Base-by-base conservation (phyloP, 179 eudicot species). In the Camellia oleifera region DNA sequence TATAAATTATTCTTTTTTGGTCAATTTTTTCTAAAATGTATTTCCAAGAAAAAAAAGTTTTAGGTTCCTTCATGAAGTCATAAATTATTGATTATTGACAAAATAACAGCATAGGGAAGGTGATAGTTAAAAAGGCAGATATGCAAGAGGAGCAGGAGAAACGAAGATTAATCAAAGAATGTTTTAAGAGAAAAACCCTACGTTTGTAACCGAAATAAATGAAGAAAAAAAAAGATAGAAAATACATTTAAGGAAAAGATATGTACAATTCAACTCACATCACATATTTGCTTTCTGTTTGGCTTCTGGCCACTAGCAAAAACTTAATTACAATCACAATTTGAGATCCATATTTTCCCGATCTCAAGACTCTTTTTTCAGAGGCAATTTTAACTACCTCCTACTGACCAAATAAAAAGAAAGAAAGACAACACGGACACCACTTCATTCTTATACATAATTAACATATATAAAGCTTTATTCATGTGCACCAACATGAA, bases 401-500 rank as follows among this genome's bases (percentile, higher is more conserved):
- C 58, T 54, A 54, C 58, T 54, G 6, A 40, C 18, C 13, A 68
- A 68, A 32, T 10, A 32, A 67, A 42, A 67, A 67, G 50, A 42
- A 67, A 42, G 50, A 67, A 44, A 69, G 45, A 7, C 46, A 67
- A 9, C 61, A 14, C 11, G 64, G 20, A 15, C 64, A 60, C 64
- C 17, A n/a, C 20, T 52, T 72, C 60, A n/a, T 52, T 53, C 62
- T 72, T 9, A 45, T 18, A 75, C 53, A 61, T 9, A 46, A 68
- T 69, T 7, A 69, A 17, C 26, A n/a, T n/a, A 45, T 44, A 42
- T 18, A 69, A 44, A 8, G 40, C 7, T 69, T 45, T 69, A 42
- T 20, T 69, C 72, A 69, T 14, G 72, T 7, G 20, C 72, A n/a
- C n/a, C 74, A 69, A 70, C 32, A 50, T 52, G n/a, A 52, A 72